Evolutionary conservation across 202 grass and related monocot genomes (phyloP), one percentile per base, ranked within the genome.

Genomic region (Setaria italica): DNA sequence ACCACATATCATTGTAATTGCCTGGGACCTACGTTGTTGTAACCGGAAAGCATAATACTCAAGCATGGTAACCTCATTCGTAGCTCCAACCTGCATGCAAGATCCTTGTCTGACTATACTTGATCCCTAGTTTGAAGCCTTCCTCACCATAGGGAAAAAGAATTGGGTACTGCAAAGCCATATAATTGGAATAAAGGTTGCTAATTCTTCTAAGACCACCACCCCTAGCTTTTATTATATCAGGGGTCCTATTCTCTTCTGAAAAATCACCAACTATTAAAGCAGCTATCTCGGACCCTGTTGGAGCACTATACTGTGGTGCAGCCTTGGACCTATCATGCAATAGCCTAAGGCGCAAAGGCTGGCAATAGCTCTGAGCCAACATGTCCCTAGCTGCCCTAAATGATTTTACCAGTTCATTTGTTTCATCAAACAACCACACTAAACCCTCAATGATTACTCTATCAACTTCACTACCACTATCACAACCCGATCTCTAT

Each of bases 221-320:
- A 29, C n/a, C 57, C 29, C 58, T 76, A 47, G 49, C 62, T 0
- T 72, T 69, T 17, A 86, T 71, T 30, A 79, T 21, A 29, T 79
- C 58, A 3, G 49, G 62, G 0, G 9, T 70, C 19, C 21, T 79
- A 33, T 59, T 53, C 25, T 58, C 19, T 15, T 17, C 62, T 13
- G 20, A 34, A 69, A 86, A 70, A 63, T 81, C 77, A 80, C 84
- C 51, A 4, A 86, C 76, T 17, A 86, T 70, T 13, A 86, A 80
- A 33, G 34, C 65, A 16, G 58, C 84, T 49, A 80, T 62, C 78
- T 86, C 63, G 0, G 20, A 34, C 4, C 54, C 14, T 11, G 30
- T 49, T 14, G 76, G 62, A 1, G 62, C 29, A 75, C 3, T n/a
- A 4, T 84, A 62, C 25, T 77, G 20, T 25, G 55, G 37, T 8